These are phyloP conservation scores for Trichoderma virens DNA, from an alignment of 495 filamentous ascomycete species.

Conservation along the genomic window DNA sequence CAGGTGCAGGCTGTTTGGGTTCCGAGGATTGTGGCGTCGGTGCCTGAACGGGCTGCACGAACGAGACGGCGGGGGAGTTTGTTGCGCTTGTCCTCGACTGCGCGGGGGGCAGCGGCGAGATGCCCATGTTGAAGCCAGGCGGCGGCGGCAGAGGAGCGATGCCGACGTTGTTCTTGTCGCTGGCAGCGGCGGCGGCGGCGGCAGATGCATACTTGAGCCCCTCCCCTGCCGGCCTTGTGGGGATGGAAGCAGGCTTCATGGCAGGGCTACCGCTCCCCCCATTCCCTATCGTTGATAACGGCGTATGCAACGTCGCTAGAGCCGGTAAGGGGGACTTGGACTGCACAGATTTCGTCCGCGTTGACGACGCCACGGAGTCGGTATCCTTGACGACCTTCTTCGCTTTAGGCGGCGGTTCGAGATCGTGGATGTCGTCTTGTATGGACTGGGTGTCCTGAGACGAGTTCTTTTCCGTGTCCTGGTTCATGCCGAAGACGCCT, in stretches of 20 bases:
- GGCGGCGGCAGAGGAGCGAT: constrained; percentile 88
- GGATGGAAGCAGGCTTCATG: constrained; percentile 91
- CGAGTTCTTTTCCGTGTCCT: constrained; percentile 78
- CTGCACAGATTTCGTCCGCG: constrained; percentile 77
- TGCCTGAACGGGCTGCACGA: constrained; percentile 33
- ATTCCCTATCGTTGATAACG: constrained; percentile 55
- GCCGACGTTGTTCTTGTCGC: constrained; percentile 90
- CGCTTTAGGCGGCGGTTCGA: constrained; percentile 46
- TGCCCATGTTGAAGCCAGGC: constrained; percentile 46
- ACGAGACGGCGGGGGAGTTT: constrained; percentile 33
- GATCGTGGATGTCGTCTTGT: constrained; percentile 70
- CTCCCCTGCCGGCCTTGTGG: constrained; percentile 76
- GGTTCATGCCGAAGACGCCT: constrained; percentile 68
- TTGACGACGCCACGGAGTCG: constrained; percentile 40
- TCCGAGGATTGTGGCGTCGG: constrained; percentile 21
- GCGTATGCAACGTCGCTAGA: constrained; percentile 73
- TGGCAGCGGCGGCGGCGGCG: constrained; percentile 88
- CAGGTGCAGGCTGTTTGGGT: constrained; percentile 18
- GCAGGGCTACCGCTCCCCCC: constrained; percentile 38
- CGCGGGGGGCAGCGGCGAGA: constrained; percentile 41
- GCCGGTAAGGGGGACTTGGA: constrained; percentile 90
- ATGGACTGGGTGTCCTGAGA: constrained; percentile 93
- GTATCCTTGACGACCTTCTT: constrained; percentile 49
- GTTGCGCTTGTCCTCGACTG: constrained; percentile 34
- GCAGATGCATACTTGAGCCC: constrained; percentile 94